phyloP scores from a whole-genome alignment of 495 filamentous ascomycete genomes.

The Podospora anserina region DNA sequence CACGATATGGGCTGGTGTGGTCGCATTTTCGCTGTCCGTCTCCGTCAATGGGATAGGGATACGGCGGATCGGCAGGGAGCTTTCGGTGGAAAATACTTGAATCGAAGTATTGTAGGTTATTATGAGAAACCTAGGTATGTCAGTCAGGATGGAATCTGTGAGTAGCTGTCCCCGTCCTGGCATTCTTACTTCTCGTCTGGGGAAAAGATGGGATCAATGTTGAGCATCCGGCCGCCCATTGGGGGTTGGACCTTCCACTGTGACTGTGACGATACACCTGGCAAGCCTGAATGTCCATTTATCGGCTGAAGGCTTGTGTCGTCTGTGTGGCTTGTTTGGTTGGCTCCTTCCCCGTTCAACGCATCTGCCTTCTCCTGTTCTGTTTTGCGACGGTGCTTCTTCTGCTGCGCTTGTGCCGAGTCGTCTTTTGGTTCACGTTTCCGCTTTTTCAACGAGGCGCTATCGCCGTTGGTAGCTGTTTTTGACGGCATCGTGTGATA shows the following conservation, averaged over 20 bases:
- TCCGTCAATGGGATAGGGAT: slow-evolving; percentile 41
- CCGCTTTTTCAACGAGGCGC: slow-evolving; percentile 34
- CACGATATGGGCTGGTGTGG: slow-evolving; percentile 38
- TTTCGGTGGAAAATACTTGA: slow-evolving; percentile 75
- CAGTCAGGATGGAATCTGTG: slow-evolving; percentile 36
- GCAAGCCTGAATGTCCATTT: slow-evolving; percentile 18
- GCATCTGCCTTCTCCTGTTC: slow-evolving; percentile 18
- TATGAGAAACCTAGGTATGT: slow-evolving; percentile 60
- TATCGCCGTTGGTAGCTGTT: slow-evolving; percentile 30
- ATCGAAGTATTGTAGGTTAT: slow-evolving; percentile 59
- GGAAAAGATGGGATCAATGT: slow-evolving; percentile 76
- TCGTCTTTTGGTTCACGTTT: slow-evolving; percentile 37
- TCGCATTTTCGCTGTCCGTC: slow-evolving; percentile 23
- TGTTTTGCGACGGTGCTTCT: slow-evolving; percentile 32
- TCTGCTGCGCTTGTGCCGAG: slow-evolving; percentile 19
- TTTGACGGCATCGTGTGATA: slow-evolving; percentile 21
- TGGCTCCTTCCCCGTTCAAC: slow-evolving; percentile 15
- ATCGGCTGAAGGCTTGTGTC: not conserved
- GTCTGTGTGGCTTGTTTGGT: not conserved
- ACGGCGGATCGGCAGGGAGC: slow-evolving; percentile 71
- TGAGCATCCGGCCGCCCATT: slow-evolving; percentile 64
- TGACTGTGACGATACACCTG: slow-evolving; percentile 18
- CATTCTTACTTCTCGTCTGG: slow-evolving; percentile 70
- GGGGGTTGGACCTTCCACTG: slow-evolving; percentile 60
- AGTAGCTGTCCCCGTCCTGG: not conserved